Base-by-base conservation (phyloP, 2,329 filamentous ascomycete genomes). In the Colletotrichum sp. region DNA sequence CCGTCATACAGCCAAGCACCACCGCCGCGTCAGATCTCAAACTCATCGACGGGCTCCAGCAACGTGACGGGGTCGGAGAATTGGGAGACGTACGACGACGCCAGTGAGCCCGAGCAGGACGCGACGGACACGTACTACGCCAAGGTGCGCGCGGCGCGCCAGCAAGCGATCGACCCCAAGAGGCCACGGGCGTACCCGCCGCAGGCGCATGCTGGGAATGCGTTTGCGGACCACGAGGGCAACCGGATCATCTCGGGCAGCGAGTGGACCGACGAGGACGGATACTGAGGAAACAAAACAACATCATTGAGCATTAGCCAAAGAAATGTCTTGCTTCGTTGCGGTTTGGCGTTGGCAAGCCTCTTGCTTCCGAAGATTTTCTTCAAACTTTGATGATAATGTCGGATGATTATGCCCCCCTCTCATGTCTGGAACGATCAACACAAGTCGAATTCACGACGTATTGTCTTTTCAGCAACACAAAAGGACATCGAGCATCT, bases 31-130 rank as follows among this genome's bases (percentile, higher is more conserved):
- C 94, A 96, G 79, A 93, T 94, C 18, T 95, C 93, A 8, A 92
- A 91, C 78, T 93, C 93, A 1, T 96, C 94, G 55, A 92, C 92
- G 78, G 91, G 93, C 0, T 96, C 95, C n/a, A 95, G 94, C 2
- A 89, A 89, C 26, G 89, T 94, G 30, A 95, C 94, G 7, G 95
- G 95, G 2, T 98, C 95, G 5, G 96, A 98, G 85, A 98, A 98
- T 83, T 98, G 96, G 96, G 96, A 98, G 85, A 98, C 96, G 12
- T 98, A 97, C 80, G 96, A 97, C 79, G 95, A 98, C 83, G 92
- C 90, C 78, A 95, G 94, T 76, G 93, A 95, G 80, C 91, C 93
- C 0, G 94, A 95, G 80, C 89, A 90, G 28, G 96, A 98, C 82
- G 91, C 91, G 1, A 93, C 93, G 6, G 95, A 97, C 76, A 89